phyloP scores from a whole-genome alignment of 139 green algal genomes.

The Picochlorum sp. region DNA sequence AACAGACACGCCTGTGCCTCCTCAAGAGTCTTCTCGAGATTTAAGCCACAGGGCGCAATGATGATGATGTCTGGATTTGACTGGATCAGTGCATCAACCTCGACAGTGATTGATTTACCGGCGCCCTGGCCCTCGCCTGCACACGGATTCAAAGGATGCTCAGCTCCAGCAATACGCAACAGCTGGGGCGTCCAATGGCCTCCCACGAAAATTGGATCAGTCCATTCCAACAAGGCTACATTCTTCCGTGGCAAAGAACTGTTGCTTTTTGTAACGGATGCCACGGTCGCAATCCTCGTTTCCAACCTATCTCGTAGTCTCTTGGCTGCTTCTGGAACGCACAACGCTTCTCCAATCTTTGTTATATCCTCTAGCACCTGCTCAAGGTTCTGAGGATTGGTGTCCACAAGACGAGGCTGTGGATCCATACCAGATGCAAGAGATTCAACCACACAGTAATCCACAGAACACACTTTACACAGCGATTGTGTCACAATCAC shows the following conservation, averaged over 20 bases:
- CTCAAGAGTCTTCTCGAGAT: slow-evolving; percentile 26
- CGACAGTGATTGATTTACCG: slow-evolving; percentile 21
- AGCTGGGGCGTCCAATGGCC: slow-evolving; percentile 83
- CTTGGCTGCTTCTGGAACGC: slow-evolving; percentile 1
- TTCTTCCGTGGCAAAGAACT: background rate
- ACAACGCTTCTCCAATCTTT: background rate
- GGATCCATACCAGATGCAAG: slow-evolving; percentile 22
- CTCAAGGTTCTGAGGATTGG: slow-evolving; percentile 1
- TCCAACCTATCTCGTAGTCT: slow-evolving; percentile 5
- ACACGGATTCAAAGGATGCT: slow-evolving; percentile 60
- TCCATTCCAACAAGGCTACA: slow-evolving; percentile 78
- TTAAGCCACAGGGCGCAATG: slow-evolving; percentile 67
- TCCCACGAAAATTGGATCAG: slow-evolving; percentile 66
- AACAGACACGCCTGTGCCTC: slow-evolving; percentile 24
- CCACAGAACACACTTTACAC: slow-evolving; percentile 56
- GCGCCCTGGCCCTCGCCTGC: background rate
- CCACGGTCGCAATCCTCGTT: background rate
- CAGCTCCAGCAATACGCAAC: slow-evolving; percentile 66
- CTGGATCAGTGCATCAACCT: slow-evolving; percentile 31
- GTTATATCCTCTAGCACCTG: slow-evolving; percentile 6
- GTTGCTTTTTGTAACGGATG: background rate
- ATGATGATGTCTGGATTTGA: slow-evolving; percentile 70
- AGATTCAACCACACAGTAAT: slow-evolving; percentile 42
- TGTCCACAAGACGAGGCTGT: slow-evolving; percentile 26
- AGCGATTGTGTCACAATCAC: slow-evolving; percentile 59